Evolutionary conservation across 768 basidiomycete genomes (phyloP).

Genomic region (Russula sp.): DNA sequence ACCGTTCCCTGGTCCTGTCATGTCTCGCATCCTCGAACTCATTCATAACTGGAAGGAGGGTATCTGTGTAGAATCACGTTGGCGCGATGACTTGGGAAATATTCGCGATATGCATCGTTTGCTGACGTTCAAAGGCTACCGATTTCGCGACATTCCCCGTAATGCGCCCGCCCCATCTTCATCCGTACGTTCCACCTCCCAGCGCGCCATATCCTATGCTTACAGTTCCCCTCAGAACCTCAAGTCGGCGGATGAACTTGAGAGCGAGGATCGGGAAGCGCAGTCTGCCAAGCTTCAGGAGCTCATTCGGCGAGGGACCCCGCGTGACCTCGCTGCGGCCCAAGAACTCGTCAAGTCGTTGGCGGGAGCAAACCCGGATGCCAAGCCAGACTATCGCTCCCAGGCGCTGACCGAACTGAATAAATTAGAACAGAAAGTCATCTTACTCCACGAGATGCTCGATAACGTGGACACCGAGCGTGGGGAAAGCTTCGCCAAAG

Average conservation of each 20-base stretch:
- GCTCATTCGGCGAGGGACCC: conserved; percentile 92
- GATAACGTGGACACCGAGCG: conserved; percentile 77
- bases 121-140: conserved; percentile 88
- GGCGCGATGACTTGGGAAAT: conserved; percentile 95
- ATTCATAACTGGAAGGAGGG: conserved; percentile 95
- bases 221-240: conserved; percentile 54
- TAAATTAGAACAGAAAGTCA: conserved; percentile 92
- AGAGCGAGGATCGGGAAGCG: conserved; percentile 90
- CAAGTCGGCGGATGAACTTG: conserved; percentile 94
- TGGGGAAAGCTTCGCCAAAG: conserved; percentile 77
- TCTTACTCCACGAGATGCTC: conserved; percentile 95
- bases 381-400: conserved; percentile 89
- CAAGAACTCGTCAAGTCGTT: conserved; percentile 97
- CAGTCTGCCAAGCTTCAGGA: conserved; percentile 99
- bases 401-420: conserved; percentile 89
- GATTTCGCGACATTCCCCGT: conserved; percentile 57
- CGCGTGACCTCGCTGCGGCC: conserved; percentile 89
- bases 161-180: conserved; percentile 39
- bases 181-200: conserved; percentile 40
- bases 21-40: conserved; percentile 89
- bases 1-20: conserved; percentile 89
- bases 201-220: not conserved
- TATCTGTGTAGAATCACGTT: conserved; percentile 83
- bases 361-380: conserved; percentile 92
- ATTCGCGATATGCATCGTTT: conserved; percentile 97